Conservation (phyloP, 2,329 filamentous ascomycete species). For the Didymella glomerata region DNA sequence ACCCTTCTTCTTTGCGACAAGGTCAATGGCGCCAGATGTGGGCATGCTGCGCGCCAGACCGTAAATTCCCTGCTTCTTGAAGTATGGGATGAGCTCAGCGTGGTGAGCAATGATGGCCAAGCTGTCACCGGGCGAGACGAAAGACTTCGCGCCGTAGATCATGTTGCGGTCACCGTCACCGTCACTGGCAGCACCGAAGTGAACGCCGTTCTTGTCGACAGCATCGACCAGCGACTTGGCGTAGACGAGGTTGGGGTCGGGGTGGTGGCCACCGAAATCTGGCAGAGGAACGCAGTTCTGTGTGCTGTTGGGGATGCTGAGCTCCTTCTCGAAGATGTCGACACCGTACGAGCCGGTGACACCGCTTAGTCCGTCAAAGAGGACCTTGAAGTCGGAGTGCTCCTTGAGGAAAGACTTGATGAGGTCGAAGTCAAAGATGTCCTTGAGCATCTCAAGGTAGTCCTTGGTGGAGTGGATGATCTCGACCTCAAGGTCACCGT, state of each 20-base stretch:
- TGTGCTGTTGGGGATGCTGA: conserved; percentile 80
- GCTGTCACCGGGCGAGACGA: conserved; percentile 96
- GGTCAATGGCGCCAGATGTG: conserved; percentile 92
- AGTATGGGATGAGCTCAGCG: conserved; percentile 95
- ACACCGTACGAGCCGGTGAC: conserved; percentile 95
- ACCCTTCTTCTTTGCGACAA: conserved; percentile 93
- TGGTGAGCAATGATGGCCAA: conserved; percentile 98
- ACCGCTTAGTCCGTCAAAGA: conserved; percentile 93
- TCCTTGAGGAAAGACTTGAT: conserved; percentile 92
- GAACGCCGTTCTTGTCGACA: conserved; percentile 89
- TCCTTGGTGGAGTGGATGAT: conserved; percentile 92
- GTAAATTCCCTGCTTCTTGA: conserved; percentile 95
- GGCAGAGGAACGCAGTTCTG: conserved; percentile 93
- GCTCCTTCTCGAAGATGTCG: conserved; percentile 93
- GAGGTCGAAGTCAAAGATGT: conserved; percentile 96
- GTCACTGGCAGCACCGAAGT: conserved; percentile 95
- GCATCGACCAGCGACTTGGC: conserved; percentile 93
- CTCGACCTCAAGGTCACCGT: conserved; percentile 90
- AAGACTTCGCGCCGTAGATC: conserved; percentile 97
- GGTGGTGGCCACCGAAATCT: conserved; percentile 97
- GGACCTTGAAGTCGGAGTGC: conserved; percentile 92
- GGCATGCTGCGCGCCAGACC: conserved; percentile 98
- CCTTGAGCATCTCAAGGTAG: conserved; percentile 94
- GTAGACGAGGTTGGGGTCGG: conserved; percentile 97
- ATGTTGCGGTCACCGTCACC: conserved; percentile 99